phyloP scores from a whole-genome alignment of 1,139 yeast species.

The Pichiaceae sp. region DNA sequence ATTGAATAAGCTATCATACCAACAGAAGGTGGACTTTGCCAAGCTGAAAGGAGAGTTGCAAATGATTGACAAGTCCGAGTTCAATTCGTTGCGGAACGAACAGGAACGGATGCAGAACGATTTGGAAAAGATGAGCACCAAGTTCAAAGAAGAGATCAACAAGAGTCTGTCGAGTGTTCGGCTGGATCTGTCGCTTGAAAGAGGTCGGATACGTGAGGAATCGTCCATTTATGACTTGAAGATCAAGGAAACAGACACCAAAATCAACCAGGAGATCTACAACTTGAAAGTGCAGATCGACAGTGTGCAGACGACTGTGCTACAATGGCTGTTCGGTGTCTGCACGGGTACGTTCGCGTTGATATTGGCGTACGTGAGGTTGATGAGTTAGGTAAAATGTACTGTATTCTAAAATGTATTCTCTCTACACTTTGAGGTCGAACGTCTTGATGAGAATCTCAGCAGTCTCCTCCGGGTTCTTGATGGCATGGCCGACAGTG shows the following conservation, averaged over 20 bases:
- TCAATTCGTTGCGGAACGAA: slow-evolving; percentile 73
- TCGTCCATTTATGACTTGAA: slow-evolving; percentile 86
- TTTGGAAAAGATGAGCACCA: slow-evolving; percentile 75
- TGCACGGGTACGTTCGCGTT: slow-evolving; percentile 97
- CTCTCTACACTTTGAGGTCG: slow-evolving; percentile 20
- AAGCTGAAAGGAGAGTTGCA: slow-evolving; percentile 86
- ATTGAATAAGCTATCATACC: slow-evolving; percentile 77
- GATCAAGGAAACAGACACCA: slow-evolving; percentile 88
- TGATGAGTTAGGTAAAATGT: slow-evolving; percentile 45
- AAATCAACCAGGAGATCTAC: slow-evolving; percentile 91
- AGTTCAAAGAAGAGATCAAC: slow-evolving; percentile 84
- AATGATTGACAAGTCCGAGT: slow-evolving; percentile 81
- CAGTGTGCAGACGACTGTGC: slow-evolving; percentile 88
- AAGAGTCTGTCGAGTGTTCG: slow-evolving; percentile 87
- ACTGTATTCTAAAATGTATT: neutral
- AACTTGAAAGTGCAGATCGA: slow-evolving; percentile 94
- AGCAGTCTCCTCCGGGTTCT: slow-evolving; percentile 81
- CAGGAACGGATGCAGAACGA: slow-evolving; percentile 82
- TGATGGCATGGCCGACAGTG: slow-evolving; percentile 93
- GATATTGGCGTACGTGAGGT: slow-evolving; percentile 80
- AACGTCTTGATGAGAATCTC: slow-evolving; percentile 78
- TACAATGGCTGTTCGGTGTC: slow-evolving; percentile 98
- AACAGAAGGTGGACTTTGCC: slow-evolving; percentile 94
- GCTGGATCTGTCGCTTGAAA: slow-evolving; percentile 83
- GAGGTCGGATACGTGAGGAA: slow-evolving; percentile 93